Conservation (phyloP, 148 eudicot species). For the Talinum fruticosum region DNA sequence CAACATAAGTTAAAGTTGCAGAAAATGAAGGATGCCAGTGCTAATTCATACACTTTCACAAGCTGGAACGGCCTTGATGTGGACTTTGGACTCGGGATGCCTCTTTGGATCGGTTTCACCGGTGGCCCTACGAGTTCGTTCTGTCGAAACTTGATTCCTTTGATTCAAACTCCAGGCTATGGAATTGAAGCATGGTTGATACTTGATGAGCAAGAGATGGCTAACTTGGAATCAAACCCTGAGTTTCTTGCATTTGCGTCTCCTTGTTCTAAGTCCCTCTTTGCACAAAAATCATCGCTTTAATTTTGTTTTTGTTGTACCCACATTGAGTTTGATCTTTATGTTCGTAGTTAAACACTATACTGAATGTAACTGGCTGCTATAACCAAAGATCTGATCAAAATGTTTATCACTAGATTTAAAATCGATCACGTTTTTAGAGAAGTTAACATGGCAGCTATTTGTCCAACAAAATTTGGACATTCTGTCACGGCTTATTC, state of each 20-base stretch:
- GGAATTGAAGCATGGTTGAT: conserved; percentile 68
- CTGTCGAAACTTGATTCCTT: conserved; percentile 37
- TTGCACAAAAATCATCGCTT: not conserved
- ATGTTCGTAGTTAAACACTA: no score
- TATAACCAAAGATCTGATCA: not conserved
- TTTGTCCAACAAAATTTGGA: no score
- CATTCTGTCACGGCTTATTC: no score
- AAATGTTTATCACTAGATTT: not conserved
- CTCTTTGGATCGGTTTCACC: conserved; percentile 50
- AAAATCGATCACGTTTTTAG: no score
- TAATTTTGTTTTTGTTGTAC: no score
- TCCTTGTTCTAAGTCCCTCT: not conserved
- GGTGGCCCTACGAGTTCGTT: conserved; percentile 27
- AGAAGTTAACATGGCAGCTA: no score
- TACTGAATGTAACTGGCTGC: no score
- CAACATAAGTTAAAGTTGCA: conserved; percentile 5
- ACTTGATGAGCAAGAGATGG: conserved; percentile 54
- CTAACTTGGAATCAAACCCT: conserved; percentile 27
- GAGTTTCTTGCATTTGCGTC: conserved; percentile 38
- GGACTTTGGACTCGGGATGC: conserved; percentile 50
- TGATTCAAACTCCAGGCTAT: conserved; percentile 43
- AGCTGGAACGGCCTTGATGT: conserved; percentile 50
- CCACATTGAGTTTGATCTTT: no score
- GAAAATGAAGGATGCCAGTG: not conserved
- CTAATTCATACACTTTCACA: conserved; percentile 7